Evolutionary conservation across 805 yeast species (phyloP).

Genomic region (Metschnikowia lunata): DNA sequence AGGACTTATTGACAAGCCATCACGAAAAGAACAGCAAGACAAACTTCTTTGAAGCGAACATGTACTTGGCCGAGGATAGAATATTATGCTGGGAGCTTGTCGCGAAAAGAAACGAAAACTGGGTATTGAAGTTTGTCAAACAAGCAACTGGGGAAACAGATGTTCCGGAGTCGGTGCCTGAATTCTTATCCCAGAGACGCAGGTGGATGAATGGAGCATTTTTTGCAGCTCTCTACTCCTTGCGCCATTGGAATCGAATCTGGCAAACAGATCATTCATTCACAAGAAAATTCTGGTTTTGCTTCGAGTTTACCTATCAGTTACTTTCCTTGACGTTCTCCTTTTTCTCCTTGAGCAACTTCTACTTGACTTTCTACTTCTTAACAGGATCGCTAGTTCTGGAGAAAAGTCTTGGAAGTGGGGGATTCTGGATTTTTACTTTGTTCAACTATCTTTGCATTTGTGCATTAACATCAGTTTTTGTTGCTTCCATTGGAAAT

Average conservation of each 20-base stretch:
- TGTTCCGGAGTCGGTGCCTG: slow-evolving; percentile 26
- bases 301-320: slow-evolving; percentile 24
- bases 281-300: slow-evolving; percentile 22
- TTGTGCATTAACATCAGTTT: slow-evolving; percentile 79
- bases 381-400: slow-evolving; percentile 46
- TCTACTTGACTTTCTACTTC: slow-evolving; percentile 26
- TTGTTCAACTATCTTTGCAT: slow-evolving; percentile 81
- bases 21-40: slow-evolving; percentile 39
- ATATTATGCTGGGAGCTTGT: slow-evolving; percentile 29
- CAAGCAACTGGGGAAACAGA: slow-evolving; percentile 31
- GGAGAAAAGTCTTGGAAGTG: slow-evolving; percentile 47
- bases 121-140: slow-evolving; percentile 29
- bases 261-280: slow-evolving; percentile 24
- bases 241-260: slow-evolving; percentile 21
- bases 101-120: slow-evolving; percentile 23
- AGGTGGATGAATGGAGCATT: slow-evolving; percentile 31
- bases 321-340: slow-evolving; percentile 20
- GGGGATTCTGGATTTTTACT: slow-evolving; percentile 82
- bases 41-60: slow-evolving; percentile 87
- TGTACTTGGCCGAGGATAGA: slow-evolving; percentile 30
- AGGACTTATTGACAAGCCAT: slow-evolving; percentile 40
- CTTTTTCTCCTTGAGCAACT: slow-evolving; percentile 26
- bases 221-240: slow-evolving; percentile 26
- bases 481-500: slow-evolving; percentile 92
- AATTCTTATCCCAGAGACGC: slow-evolving; percentile 26